phyloP scores from a whole-genome alignment of 2,329 filamentous ascomycete genomes.

The Fusarium multiceps region DNA sequence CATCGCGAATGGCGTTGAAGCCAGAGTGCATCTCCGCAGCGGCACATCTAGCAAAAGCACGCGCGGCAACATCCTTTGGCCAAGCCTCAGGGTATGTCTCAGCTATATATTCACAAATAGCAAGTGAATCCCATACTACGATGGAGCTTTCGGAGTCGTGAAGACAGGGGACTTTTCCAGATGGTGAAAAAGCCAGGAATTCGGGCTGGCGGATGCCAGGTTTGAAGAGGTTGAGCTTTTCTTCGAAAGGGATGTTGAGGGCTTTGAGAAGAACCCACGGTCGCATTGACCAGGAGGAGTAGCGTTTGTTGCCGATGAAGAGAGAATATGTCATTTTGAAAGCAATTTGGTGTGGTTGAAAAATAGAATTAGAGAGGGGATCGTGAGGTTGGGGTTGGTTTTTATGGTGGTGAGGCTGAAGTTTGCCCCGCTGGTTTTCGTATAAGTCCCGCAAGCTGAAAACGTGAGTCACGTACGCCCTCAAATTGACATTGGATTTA shows the following conservation, averaged over 20 bases:
- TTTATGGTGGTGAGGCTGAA: slow-evolving; percentile 19
- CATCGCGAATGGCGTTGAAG: slow-evolving; percentile 55
- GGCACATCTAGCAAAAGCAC: slow-evolving; percentile 58
- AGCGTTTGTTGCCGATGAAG: slow-evolving; percentile 58
- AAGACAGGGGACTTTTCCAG: slow-evolving; percentile 57
- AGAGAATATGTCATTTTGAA: slow-evolving; percentile 53
- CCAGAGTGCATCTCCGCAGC: slow-evolving; percentile 61
- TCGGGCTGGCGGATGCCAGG: slow-evolving; percentile 48
- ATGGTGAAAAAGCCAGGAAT: slow-evolving; percentile 54
- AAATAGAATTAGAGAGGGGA: background rate
- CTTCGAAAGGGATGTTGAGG: slow-evolving; percentile 57
- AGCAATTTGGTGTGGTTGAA: background rate
- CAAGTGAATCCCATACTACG: slow-evolving; percentile 59
- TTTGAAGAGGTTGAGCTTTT: slow-evolving; percentile 52
- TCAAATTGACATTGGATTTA: slow-evolving; percentile 9
- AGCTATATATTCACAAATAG: slow-evolving; percentile 61
- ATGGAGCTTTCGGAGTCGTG: slow-evolving; percentile 47
- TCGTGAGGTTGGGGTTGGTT: background rate
- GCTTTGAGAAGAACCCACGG: slow-evolving; percentile 59
- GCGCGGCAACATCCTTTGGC: slow-evolving; percentile 53
- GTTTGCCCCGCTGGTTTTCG: background rate
- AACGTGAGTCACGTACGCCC: slow-evolving; percentile 28
- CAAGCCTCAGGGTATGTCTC: slow-evolving; percentile 57
- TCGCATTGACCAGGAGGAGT: slow-evolving; percentile 60
- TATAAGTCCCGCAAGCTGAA: background rate